These are phyloP conservation scores for Solanum stenotomum DNA, from an alignment of 257 asterid genomes.

Conservation along the genomic window DNA sequence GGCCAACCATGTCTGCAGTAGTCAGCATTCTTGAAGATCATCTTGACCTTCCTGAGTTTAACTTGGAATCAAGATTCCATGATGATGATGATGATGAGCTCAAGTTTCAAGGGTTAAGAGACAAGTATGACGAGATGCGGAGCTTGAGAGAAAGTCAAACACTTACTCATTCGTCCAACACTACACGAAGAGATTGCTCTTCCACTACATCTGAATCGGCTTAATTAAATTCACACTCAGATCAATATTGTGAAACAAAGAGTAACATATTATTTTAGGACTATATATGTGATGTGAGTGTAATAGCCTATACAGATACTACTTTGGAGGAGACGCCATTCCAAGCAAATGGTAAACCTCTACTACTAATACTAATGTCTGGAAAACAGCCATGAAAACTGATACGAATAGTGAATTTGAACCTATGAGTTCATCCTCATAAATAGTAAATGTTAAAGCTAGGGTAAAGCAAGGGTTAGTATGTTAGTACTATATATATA, in stretches of 20 bases:
- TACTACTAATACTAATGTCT: background rate
- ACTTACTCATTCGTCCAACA: background rate
- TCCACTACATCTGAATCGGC: background rate
- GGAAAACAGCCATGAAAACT: background rate
- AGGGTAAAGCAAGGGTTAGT: background rate
- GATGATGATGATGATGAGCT: background rate
- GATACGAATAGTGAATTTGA: background rate
- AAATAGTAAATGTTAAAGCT: background rate
- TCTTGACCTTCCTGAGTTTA: constrained; percentile 21
- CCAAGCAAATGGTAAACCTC: background rate
- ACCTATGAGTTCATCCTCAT: background rate
- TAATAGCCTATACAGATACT: background rate
- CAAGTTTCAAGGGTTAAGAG: constrained; percentile 33
- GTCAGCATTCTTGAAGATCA: constrained; percentile 46
- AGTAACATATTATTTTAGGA: background rate
- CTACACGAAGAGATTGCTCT: background rate
- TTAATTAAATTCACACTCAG: background rate
- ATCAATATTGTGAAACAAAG: background rate
- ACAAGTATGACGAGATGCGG: constrained; percentile 20
- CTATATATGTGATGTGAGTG: background rate
- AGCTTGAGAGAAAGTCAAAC: constrained; percentile 8
- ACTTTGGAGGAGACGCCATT: background rate
- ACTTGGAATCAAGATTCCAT: constrained; percentile 26
- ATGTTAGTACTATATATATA: background rate
- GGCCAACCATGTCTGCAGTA: constrained; percentile 60